Base-by-base conservation (phyloP, 176 grass and related monocot species). In the Cenchrus purpureus region DNA sequence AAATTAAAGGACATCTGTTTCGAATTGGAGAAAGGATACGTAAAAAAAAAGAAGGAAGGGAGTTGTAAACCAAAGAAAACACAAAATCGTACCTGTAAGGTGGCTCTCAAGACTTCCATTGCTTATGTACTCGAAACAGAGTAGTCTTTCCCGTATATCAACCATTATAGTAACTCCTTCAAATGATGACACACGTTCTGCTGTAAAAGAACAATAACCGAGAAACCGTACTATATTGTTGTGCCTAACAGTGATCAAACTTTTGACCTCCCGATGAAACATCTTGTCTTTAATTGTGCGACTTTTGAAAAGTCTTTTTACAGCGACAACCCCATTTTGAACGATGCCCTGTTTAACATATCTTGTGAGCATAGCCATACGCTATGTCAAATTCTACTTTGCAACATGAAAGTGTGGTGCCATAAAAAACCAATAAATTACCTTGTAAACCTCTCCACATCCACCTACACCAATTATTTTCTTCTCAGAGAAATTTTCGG, bases 161-260 rank as follows among this genome's bases (percentile, higher is more conserved):
- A 59, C 76, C 42, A 79, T 10, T 4, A 65, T 5, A 34, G 34
- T 34, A 34, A 34, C 34, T 34, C 34, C 34, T 34, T 34, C 34
- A 34, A 34, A 34, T 34, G 34, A 34, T 34, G 34, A 34, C 34
- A 34, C 34, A 34, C 34, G 34, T 34, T 22, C 43, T 65, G 66
- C 61, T 17, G 77, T 80, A 12, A 67, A 25, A 50, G 62, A 64
- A 54, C 78, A 80, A 16, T 66, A 80, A 44, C 78, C 78, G 7
- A 80, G 22, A 52, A 67, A 80, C n/a, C 59, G 58, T 7, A 79
- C 76, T 31, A 19, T 17, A 79, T 79, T 79, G 9, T 2, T 4
- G 61, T 79, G 76, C 0, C 15, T 7, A 16, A 64, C 22, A 19
- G 16, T 19, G 12, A 79, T 6, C 57, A 64, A 14, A 43, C 43